These are phyloP conservation scores for Fraxinus ornus DNA, from an alignment of 305 asterid species.

Conservation along the genomic window DNA sequence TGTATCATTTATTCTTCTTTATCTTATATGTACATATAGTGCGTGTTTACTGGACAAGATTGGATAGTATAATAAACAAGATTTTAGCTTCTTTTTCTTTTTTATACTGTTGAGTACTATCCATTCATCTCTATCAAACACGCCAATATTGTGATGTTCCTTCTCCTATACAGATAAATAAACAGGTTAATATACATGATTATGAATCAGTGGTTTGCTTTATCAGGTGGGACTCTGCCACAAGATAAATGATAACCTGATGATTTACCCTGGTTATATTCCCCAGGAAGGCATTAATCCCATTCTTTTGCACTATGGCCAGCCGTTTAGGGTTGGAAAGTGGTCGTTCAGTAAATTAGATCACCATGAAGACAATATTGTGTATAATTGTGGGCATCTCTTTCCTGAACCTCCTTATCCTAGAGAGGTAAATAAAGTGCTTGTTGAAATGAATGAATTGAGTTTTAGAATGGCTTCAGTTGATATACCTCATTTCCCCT, in stretches of 20 bases:
- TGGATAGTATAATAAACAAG: background rate
- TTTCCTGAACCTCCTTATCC: constrained; percentile 98
- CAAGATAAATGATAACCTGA: constrained; percentile 79
- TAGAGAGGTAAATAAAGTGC: constrained; percentile 55
- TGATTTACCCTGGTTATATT: constrained; percentile 91
- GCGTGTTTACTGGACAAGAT: background rate
- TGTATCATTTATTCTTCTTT: constrained; percentile 7
- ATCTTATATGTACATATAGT: constrained; percentile 1
- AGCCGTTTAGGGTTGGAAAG: constrained; percentile 79
- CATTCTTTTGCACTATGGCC: constrained; percentile 87
- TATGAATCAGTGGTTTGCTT: constrained; percentile 32
- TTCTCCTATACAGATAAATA: background rate
- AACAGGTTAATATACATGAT: background rate
- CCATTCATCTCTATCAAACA: background rate
- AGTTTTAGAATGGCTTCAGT: background rate
- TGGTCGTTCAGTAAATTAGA: constrained; percentile 89
- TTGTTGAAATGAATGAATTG: constrained; percentile 25
- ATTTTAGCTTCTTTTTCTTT: background rate
- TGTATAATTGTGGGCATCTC: constrained; percentile 80
- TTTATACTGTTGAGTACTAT: background rate
- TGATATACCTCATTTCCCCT: background rate
- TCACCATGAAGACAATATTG: constrained; percentile 80
- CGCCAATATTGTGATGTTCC: background rate
- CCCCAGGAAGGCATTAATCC: constrained; percentile 87
- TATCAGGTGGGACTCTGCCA: constrained; percentile 90